Conservation (phyloP, 2,329 filamentous ascomycete genomes). For the Calonectria leucothoes region DNA sequence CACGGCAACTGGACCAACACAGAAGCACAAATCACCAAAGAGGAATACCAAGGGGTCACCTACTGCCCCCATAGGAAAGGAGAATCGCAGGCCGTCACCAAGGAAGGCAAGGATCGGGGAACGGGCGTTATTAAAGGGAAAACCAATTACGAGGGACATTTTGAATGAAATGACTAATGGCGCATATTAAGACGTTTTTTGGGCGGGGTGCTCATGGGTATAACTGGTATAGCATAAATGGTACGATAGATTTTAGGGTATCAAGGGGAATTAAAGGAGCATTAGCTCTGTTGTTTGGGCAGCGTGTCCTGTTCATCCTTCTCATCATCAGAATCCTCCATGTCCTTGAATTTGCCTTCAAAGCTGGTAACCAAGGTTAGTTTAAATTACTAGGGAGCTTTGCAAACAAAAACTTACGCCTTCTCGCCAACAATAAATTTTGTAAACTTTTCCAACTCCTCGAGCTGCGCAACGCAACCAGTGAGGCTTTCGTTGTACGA, state of each 20-base stretch:
- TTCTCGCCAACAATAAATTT: constrained; percentile 69
- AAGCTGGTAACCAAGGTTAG: constrained; percentile 44
- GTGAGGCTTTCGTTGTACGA: constrained; percentile 65
- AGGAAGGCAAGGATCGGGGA: constrained; percentile 69
- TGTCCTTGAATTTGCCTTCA: constrained; percentile 44
- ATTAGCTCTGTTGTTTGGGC: constrained; percentile 29
- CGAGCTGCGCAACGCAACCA: constrained; percentile 65
- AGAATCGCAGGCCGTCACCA: constrained; percentile 61
- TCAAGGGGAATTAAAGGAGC: constrained; percentile 15
- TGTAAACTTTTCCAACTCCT: constrained; percentile 65
- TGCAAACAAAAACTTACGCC: constrained; percentile 46
- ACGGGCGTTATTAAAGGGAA: constrained; percentile 72
- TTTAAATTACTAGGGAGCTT: too few relatives aligned
- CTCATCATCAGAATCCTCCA: constrained; percentile 38
- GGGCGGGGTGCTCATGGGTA: constrained; percentile 21
- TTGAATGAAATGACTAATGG: constrained; percentile 75
- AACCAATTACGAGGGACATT: constrained; percentile 79
- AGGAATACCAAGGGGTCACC: constrained; percentile 38
- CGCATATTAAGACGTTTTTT: constrained; percentile 47
- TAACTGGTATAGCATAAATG: constrained; percentile 13
- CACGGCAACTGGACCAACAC: constrained; percentile 47
- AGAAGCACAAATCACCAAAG: constrained; percentile 43
- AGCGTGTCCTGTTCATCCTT: constrained; percentile 31
- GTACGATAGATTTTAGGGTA: constrained; percentile 21
- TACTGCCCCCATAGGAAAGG: constrained; percentile 49